A percentile compares a stretch with the other conserved stretches of the same genome.
These are phyloP conservation scores for Iberis pinnata DNA, from an alignment of 345 rosid species.

Conservation along the genomic window DNA sequence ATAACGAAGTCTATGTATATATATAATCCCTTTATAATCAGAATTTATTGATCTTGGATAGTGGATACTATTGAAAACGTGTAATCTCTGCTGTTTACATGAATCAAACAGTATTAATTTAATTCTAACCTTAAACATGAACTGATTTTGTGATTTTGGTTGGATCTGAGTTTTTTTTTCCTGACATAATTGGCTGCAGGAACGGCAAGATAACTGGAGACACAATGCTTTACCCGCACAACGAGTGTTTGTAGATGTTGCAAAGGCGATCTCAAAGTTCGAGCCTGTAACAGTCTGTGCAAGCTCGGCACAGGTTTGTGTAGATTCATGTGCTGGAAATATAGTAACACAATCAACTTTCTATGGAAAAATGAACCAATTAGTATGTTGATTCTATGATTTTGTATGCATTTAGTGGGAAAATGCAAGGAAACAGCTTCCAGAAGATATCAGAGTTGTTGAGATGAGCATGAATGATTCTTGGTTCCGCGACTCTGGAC, in stretches of 20 bases:
- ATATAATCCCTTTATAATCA: not conserved
- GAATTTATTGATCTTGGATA: not conserved
- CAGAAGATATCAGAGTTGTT: slow-evolving; percentile 62
- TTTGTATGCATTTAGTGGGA: slow-evolving; percentile 51
- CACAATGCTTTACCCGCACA: slow-evolving; percentile 58
- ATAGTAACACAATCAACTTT: not conserved
- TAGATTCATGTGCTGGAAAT: not conserved
- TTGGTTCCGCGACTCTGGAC: slow-evolving; percentile 95
- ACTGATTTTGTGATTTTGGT: not conserved
- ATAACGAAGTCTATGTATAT: not conserved
- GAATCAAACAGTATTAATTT: slow-evolving; percentile 4
- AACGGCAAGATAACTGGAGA: slow-evolving; percentile 91
- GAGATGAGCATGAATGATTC: slow-evolving; percentile 96
- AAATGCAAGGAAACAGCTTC: slow-evolving; percentile 68
- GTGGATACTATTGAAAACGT: not conserved
- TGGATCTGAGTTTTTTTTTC: too few species aligned
- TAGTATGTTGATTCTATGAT: not conserved
- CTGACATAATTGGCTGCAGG: slow-evolving; percentile 42
- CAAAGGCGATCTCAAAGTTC: slow-evolving; percentile 67
- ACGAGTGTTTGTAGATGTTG: slow-evolving; percentile 49
- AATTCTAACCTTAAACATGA: too few species aligned
- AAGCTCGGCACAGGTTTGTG: slow-evolving; percentile 66
- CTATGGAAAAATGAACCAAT: not conserved
- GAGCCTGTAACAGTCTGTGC: slow-evolving; percentile 90
- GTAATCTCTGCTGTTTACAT: not conserved